These are phyloP conservation scores for Ambrosiella xylebori DNA, from an alignment of 2,329 filamentous ascomycete genomes.

Conservation along the genomic window DNA sequence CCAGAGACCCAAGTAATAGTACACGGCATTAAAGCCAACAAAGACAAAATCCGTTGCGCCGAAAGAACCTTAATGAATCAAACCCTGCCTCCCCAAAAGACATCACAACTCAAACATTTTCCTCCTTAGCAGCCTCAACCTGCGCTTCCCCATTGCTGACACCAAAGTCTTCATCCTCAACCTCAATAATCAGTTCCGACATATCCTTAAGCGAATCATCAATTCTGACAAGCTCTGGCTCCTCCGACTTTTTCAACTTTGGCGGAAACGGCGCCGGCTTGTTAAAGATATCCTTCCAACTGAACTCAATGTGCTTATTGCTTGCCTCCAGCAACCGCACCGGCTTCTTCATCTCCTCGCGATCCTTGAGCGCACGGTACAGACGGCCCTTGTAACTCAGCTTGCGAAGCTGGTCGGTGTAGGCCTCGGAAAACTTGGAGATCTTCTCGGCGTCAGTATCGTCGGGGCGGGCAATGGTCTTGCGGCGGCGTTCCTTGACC, in stretches of 20 bases:
- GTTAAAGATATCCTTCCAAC: conserved; percentile 22
- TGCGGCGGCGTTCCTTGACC: conserved; percentile 38
- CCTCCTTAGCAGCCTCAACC: not conserved
- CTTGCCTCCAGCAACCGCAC: conserved; percentile 25
- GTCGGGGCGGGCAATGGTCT: conserved; percentile 20
- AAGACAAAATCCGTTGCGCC: not conserved
- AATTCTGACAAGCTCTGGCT: not conserved
- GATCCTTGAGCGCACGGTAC: conserved; percentile 39
- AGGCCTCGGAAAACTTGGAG: conserved; percentile 24
- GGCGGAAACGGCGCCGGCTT: not conserved
- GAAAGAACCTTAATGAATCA: not conserved
- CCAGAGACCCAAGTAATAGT: not conserved
- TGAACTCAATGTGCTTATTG: conserved; percentile 22
- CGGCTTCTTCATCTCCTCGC: conserved; percentile 29
- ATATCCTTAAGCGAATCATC: not conserved
- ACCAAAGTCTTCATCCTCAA: not conserved
- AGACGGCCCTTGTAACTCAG: conserved; percentile 35
- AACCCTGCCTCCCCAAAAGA: not conserved
- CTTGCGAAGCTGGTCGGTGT: conserved; percentile 31
- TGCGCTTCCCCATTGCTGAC: too few species aligned
- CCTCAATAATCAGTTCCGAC: not conserved
- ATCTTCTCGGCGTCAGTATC: conserved; percentile 18
- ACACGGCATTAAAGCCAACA: conserved; percentile 7
- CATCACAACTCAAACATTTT: too few species aligned
- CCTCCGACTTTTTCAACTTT: not conserved